Percentiles rank a stretch among this genome's conserved stretches.
These are phyloP conservation scores for Sarcodon sp. DNA, from an alignment of 768 basidiomycete species.

Conservation along the genomic window DNA sequence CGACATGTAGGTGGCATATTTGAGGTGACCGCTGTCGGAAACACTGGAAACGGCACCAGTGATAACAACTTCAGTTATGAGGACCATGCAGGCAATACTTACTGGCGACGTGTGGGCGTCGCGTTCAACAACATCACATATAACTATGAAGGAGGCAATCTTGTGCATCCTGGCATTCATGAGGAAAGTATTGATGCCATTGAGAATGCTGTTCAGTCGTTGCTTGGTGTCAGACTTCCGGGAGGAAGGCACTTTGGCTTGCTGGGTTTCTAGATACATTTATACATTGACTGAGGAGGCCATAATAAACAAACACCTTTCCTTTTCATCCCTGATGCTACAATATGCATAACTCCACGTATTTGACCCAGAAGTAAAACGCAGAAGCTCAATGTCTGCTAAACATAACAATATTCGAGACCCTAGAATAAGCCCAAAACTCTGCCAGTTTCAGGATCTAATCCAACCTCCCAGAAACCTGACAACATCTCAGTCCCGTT, in stretches of 20 bases:
- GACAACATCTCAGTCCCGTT: conserved; percentile 2
- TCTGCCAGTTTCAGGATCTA: conserved; percentile 67
- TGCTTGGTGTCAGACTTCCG: conserved; percentile 16
- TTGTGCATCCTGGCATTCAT: conserved; percentile 13
- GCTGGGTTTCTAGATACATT: no score
- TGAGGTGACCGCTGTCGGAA: conserved; percentile 27
- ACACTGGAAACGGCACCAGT: conserved; percentile 55
- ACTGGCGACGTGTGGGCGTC: conserved; percentile 43
- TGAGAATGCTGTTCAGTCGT: neutral
- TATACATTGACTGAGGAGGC: no score
- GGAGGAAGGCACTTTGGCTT: conserved; percentile 22
- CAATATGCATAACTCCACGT: neutral
- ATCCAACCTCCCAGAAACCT: conserved; percentile 87
- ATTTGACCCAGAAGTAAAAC: neutral
- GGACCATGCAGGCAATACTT: conserved; percentile 52
- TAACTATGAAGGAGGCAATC: conserved; percentile 42
- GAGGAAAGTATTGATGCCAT: neutral
- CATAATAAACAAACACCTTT: no score
- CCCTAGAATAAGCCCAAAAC: conserved; percentile 79
- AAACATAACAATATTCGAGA: neutral
- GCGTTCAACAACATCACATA: conserved; percentile 47
- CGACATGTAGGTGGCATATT: conserved; percentile 35
- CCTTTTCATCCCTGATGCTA: conserved; percentile 3
- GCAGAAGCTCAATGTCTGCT: neutral
- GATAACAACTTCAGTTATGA: conserved; percentile 54